Conservation (phyloP, 1,284 basidiomycete genomes). For the Coniferiporia sulphurascens region DNA sequence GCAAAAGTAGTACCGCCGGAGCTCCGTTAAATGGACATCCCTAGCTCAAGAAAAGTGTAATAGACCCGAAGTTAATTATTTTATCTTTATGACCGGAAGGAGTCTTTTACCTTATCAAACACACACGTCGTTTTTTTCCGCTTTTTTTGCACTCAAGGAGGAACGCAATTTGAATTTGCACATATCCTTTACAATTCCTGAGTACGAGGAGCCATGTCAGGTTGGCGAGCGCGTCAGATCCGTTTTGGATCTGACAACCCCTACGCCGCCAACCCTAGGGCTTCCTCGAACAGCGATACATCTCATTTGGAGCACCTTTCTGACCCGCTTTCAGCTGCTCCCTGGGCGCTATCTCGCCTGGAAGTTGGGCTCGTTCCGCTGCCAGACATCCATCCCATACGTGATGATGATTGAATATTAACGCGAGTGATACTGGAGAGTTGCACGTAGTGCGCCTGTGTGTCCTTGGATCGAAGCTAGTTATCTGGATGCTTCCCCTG, state of each 20-base stretch:
- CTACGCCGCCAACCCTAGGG: slow-evolving; percentile 15
- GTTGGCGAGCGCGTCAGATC: slow-evolving; percentile 9
- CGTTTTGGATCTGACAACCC: slow-evolving; percentile 11
- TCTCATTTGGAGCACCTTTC: slow-evolving; percentile 11
- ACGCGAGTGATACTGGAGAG: no score
- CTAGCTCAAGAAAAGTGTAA: not conserved
- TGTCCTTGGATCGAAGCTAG: no score
- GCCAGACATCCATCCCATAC: slow-evolving; percentile 12
- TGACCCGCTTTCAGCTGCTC: not conserved
- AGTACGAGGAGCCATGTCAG: slow-evolving; percentile 16
- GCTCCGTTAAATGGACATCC: not conserved
- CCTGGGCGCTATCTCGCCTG: not conserved
- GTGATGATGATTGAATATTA: no score
- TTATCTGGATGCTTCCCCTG: no score
- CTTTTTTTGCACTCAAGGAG: not conserved
- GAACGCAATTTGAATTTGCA: no score
- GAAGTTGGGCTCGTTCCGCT: slow-evolving; percentile 18
- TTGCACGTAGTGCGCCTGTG: no score
- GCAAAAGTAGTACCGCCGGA: slow-evolving; percentile 12
- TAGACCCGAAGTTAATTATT: not conserved
- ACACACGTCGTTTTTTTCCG: not conserved
- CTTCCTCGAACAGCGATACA: slow-evolving; percentile 16
- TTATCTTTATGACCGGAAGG: not conserved
- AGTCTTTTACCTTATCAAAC: not conserved
- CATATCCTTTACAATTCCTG: no score